Evolutionary conservation across 352 stramenopile genomes (phyloP).

Genomic region (Blastocystis sp.): DNA sequence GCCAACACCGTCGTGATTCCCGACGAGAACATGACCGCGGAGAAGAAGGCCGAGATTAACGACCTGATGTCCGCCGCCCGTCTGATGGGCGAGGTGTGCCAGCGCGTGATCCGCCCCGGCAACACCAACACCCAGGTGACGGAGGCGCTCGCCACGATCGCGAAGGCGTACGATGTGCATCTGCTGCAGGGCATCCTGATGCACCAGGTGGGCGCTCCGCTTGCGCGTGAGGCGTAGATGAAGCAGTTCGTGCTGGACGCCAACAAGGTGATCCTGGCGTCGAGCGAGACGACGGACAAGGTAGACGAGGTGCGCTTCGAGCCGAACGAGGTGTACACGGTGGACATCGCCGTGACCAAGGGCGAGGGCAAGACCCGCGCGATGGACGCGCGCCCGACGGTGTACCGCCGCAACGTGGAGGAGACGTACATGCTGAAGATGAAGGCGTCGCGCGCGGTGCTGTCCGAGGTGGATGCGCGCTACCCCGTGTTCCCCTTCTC

Average conservation of each 20-base stretch:
- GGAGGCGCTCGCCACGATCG: slow-evolving; percentile 88
- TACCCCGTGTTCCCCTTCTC: slow-evolving; percentile 97
- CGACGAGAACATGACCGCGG: slow-evolving; percentile 34
- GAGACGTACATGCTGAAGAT: slow-evolving; percentile 92
- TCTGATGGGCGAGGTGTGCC: slow-evolving; percentile 91
- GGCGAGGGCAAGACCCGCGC: slow-evolving; percentile 89
- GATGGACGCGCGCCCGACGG: slow-evolving; percentile 84
- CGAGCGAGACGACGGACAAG: slow-evolving; percentile 83
- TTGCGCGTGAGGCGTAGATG: slow-evolving; percentile 48
- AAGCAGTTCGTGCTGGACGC: slow-evolving; percentile 88
- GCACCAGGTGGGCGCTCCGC: slow-evolving; percentile 91
- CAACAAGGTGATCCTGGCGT: slow-evolving; percentile 90
- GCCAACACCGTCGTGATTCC: slow-evolving; percentile 94
- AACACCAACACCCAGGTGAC: slow-evolving; percentile 84
- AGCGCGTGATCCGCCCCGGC: slow-evolving; percentile 91
- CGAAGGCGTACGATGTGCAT: slow-evolving; percentile 91
- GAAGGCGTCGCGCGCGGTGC: slow-evolving; percentile 88
- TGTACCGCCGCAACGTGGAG: slow-evolving; percentile 98
- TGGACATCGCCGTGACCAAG: slow-evolving; percentile 97
- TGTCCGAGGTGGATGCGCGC: slow-evolving; percentile 95
- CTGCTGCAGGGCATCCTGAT: slow-evolving; percentile 93
- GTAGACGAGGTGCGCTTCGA: slow-evolving; percentile 87
- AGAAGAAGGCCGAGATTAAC: slow-evolving; percentile 72
- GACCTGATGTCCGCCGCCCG: slow-evolving; percentile 94
- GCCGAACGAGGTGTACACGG: slow-evolving; percentile 93